Percentiles rank a stretch among this genome's conserved stretches.
phyloP scores from a whole-genome alignment of 169 alveolate species.

The Plasmodium vinckei region DNA sequence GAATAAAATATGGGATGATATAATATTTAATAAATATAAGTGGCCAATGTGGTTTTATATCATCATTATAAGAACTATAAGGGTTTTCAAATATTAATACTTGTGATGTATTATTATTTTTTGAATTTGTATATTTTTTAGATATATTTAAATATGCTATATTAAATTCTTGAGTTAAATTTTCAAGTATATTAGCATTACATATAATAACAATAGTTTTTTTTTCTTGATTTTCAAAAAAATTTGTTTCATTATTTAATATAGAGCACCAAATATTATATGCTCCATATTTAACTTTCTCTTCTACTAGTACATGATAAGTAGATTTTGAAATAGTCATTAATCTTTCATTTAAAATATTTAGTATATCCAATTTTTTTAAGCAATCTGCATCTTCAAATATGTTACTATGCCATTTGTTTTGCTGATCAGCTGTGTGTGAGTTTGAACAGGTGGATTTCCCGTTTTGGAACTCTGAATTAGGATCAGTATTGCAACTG shows the following conservation, averaged over 20 bases:
- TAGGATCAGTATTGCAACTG: too few species aligned
- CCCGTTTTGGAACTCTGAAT: background rate
- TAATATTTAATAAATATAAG: conserved; percentile 59
- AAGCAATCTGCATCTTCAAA: conserved; percentile 8
- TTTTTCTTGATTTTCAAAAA: conserved; percentile 16
- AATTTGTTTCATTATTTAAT: conserved; percentile 38
- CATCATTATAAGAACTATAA: conserved; percentile 48
- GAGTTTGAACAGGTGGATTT: background rate
- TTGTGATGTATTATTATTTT: background rate
- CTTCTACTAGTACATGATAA: conserved; percentile 44
- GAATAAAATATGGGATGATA: conserved; percentile 46
- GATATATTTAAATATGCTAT: conserved; percentile 5
- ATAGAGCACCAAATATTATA: conserved; percentile 67
- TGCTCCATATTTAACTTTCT: conserved; percentile 48
- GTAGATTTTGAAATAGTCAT: conserved; percentile 43
- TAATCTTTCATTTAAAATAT: conserved; percentile 49
- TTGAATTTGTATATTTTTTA: conserved; percentile 20
- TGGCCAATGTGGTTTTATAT: conserved; percentile 74
- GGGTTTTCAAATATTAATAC: conserved; percentile 34
- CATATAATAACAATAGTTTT: conserved; percentile 47
- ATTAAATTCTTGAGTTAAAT: conserved; percentile 20
- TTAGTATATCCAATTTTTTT: conserved; percentile 24
- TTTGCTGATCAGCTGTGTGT: background rate
- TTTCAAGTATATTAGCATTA: conserved; percentile 23
- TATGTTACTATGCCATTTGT: too few species aligned